phyloP scores from a whole-genome alignment of 1,139 yeast genomes.

The Diutina siamensis region DNA sequence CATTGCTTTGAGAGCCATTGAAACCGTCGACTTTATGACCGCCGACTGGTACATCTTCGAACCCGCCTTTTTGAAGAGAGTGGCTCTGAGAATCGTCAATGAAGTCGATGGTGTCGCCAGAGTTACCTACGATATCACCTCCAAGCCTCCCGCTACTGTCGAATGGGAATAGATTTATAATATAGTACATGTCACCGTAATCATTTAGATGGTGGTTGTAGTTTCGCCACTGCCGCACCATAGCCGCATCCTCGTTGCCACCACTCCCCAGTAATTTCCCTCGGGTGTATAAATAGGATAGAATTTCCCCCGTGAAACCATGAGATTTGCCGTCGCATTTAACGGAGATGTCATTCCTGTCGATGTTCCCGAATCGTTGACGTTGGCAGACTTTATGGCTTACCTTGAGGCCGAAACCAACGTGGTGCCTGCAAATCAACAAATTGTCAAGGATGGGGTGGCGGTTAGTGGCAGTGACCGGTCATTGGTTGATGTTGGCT shows the following conservation, averaged over 20 bases:
- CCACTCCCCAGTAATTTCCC: background rate
- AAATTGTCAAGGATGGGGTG: slow-evolving; percentile 35
- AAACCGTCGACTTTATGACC: slow-evolving; percentile 97
- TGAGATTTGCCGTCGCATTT: slow-evolving; percentile 18
- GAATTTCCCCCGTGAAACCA: background rate
- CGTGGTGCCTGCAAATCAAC: slow-evolving; percentile 35
- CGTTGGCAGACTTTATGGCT: slow-evolving; percentile 61
- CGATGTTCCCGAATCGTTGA: slow-evolving; percentile 54
- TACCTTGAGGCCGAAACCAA: slow-evolving; percentile 67
- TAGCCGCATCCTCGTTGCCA: background rate
- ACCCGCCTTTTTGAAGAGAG: slow-evolving; percentile 82
- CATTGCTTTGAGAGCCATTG: slow-evolving; percentile 96
- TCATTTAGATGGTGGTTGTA: background rate
- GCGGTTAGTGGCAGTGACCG: slow-evolving; percentile 21
- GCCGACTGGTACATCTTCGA: slow-evolving; percentile 98
- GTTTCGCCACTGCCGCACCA: background rate
- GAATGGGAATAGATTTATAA: slow-evolving; percentile 77
- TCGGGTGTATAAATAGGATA: too few species aligned
- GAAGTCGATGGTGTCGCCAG: slow-evolving; percentile 99
- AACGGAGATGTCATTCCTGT: slow-evolving; percentile 25
- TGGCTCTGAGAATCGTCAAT: slow-evolving; percentile 92
- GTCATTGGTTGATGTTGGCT: slow-evolving; percentile 34
- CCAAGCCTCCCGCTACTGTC: slow-evolving; percentile 98
- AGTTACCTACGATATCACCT: slow-evolving; percentile 96
- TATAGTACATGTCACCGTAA: background rate